A percentile compares a stretch with the other conserved stretches of the same genome.
Conservation (phyloP, 2,329 filamentous ascomycete species). For the Pseudogymnoascus sp. region DNA sequence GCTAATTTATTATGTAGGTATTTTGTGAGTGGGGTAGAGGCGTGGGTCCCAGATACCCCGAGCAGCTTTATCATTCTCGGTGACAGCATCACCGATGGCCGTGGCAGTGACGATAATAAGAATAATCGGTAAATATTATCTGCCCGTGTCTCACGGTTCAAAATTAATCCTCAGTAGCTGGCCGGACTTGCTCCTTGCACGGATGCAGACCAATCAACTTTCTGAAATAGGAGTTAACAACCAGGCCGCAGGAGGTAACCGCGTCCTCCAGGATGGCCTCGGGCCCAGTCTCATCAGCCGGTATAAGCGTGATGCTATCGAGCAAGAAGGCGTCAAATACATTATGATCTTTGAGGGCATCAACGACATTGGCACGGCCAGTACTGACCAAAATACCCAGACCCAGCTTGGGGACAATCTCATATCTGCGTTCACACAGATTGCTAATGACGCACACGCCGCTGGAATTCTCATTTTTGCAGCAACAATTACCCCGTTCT, state of each 20-base stretch:
- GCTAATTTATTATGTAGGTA: constrained; percentile 37
- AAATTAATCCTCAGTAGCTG: constrained; percentile 33
- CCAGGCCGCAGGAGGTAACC: constrained; percentile 63
- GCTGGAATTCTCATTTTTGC: constrained; percentile 51
- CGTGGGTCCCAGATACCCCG: constrained; percentile 38
- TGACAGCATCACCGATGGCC: constrained; percentile 62
- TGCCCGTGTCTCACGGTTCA: background rate
- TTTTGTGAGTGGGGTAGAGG: constrained; percentile 55
- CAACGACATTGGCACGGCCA: constrained; percentile 56
- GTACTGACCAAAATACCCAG: constrained; percentile 40
- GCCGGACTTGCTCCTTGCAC: constrained; percentile 49
- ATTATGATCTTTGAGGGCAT: constrained; percentile 62
- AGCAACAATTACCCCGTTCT: constrained; percentile 61
- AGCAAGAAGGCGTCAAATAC: constrained; percentile 50
- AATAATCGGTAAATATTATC: constrained; percentile 43
- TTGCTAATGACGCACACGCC: constrained; percentile 46
- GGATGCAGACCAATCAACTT: constrained; percentile 39
- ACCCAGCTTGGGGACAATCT: constrained; percentile 42
- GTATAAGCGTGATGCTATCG: constrained; percentile 57
- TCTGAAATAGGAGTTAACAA: constrained; percentile 52
- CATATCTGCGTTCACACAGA: constrained; percentile 51
- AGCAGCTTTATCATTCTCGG: constrained; percentile 49
- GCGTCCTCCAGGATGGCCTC: constrained; percentile 53
- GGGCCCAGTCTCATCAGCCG: constrained; percentile 55
- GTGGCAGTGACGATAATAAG: constrained; percentile 51